Base-by-base conservation (phyloP, 768 basidiomycete species). In the Auriscalpium microsporum region DNA sequence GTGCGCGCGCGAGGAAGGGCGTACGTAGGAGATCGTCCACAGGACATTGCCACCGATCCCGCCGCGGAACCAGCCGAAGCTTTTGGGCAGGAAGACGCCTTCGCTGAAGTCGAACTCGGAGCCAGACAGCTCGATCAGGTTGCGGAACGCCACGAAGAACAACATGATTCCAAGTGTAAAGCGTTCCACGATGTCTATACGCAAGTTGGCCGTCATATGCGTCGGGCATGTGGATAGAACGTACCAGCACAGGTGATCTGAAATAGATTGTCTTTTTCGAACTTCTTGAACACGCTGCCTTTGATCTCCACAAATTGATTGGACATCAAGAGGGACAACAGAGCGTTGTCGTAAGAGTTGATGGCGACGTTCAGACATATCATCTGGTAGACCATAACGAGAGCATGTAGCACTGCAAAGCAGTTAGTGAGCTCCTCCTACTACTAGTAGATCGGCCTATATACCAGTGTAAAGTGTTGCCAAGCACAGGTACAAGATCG, bases 231-330 rank as follows among this genome's bases (percentile, higher is more conserved):
- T 14, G 17, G 50, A 4, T 34, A 36, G 34, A 17, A 56, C 78
- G 45, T 60, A 91, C 91, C 92, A 59, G 96, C 96, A 63, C 96
- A 99, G 48, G 94, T 94, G 56, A 99, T 94, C 69, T 99, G 96
- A 68, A 99, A 97, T 9, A 99, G 79, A 65, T 90, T 97, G 65
- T 99, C 96, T 68, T 97, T 99, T 68, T 98, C 96, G 64, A 99
- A 98, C 67, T 88, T 97, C 72, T 98, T 99, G 82, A 99, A 99
- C 2, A 99, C 96, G 67, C 90, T 93, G 36, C 95, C 94, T 71
- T 99, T 99, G 70, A 98, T 98, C 71, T 99, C 96, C 36, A 98
- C 95, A 64, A 99, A 98, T 69, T 99, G 96, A 66, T 98, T 99
- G 46, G 93, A 96, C 46, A 99, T 84, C 8, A 99, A 78, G 0